Base-by-base conservation (phyloP, 495 filamentous ascomycete genomes). In the Lepraria neglecta region DNA sequence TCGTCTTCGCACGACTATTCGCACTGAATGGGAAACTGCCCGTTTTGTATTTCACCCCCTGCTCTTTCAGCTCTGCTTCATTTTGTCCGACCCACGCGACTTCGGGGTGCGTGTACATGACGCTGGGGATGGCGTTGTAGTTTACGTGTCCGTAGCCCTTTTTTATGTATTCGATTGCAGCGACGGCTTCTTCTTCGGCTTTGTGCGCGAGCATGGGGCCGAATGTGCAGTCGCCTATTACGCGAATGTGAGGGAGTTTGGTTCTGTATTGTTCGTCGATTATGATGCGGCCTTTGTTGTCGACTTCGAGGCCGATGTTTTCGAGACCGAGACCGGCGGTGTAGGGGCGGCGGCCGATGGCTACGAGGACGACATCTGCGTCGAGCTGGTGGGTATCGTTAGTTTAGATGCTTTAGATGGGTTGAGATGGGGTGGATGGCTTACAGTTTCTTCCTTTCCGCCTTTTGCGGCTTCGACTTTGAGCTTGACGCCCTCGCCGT, bases 201-300 rank as follows among this genome's bases (percentile, higher is more conserved):
- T 98, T 98, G 83, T 98, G 94, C 55, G 94, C 94, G 69, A 98
- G 86, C 94, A 98, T 98, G 68, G 94, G 95, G 19, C 94, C 94
- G 76, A 97, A 98, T 19, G 94, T 98, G 73, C 84, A 89, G 76
- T 98, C 94, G 69, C 94, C 94, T 66, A 98, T 87, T 70, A 91
- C 92, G 65, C 94, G 92, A 75, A 98, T 96, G 78, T 98, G 95
- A 14, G 91, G 87, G 57, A 92, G 74, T 80, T 96, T 96, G 70
- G 94, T 97, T 77, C 94, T 91, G 82, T 95, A 98, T 78, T 98
- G 91, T 70, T 90, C 87, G 81, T 98, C 94, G 74, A 98, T 96
- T 69, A 97, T 86, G 45, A 98, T 81, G 57, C 94, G 90, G 74
- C 95, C 94, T 56, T 86, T 85, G 68, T 96, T 91, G 72, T 98